A percentile compares a stretch with the other conserved stretches of the same genome.
These are phyloP conservation scores for Blastocrithidia nonstop DNA, from an alignment of 208 protist species.

Conservation along the genomic window DNA sequence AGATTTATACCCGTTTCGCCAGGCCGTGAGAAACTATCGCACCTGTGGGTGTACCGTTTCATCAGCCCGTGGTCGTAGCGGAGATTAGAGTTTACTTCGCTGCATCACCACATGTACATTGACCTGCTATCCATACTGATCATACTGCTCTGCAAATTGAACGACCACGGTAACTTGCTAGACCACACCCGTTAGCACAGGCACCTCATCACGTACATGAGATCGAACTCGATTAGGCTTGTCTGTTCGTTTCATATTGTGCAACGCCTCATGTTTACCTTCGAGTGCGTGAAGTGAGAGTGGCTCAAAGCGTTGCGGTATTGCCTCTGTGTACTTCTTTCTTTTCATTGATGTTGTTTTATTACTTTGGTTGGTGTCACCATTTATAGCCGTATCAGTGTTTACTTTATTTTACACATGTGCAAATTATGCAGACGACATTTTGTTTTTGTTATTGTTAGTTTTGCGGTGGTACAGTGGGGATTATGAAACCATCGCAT, in stretches of 20 bases:
- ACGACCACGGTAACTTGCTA: slow-evolving; percentile 14
- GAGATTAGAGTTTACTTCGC: slow-evolving; percentile 19
- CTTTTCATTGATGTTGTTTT: too few relatives aligned
- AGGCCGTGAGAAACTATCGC: slow-evolving; percentile 33
- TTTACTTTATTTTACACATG: not conserved
- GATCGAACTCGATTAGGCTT: too few relatives aligned
- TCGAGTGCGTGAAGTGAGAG: too few relatives aligned
- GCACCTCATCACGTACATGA: not conserved
- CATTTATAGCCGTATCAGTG: not conserved
- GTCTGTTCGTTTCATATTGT: too few relatives aligned
- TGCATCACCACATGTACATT: slow-evolving; percentile 42
- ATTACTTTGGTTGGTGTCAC: not conserved
- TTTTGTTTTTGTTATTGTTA: not conserved
- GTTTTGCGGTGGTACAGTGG: not conserved
- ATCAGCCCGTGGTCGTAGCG: slow-evolving; percentile 30
- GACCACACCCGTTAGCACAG: slow-evolving; percentile 15
- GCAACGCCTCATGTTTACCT: too few relatives aligned
- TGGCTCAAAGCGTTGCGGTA: too few relatives aligned
- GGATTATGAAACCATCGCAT: slow-evolving; percentile 8
- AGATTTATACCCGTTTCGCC: too few relatives aligned
- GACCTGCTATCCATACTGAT: slow-evolving; percentile 22
- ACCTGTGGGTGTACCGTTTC: slow-evolving; percentile 64
- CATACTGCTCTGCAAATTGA: slow-evolving; percentile 27
- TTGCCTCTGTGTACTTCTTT: too few relatives aligned
- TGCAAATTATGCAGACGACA: not conserved